Evolutionary conservation across 305 asterid species (phyloP), one percentile per base, ranked within the genome.

Genomic region (Solanum hybrid): DNA sequence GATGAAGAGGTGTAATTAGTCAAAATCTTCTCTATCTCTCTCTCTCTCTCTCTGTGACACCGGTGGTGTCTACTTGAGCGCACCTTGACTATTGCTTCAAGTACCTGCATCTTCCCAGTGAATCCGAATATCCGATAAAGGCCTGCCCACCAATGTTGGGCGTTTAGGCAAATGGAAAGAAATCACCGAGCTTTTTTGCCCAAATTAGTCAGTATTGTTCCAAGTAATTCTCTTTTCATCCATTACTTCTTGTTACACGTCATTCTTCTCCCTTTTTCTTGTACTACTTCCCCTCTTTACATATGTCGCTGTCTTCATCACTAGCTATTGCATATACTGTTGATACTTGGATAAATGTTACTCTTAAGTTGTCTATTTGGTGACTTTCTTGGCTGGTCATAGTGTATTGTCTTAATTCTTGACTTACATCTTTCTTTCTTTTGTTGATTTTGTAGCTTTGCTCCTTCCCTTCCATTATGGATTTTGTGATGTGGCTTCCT

Each of bases 401-500:
- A 27, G 17, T 42, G 9, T 42, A 42, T 82, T 82, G 87, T 82
- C 66, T 42, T 82, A 27, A 82, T 42, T 81, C 87, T 29, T 82
- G 72, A 24, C 38, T 42, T 82, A 15, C 71, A 27, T 82, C 32
- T 80, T 42, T 56, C 69, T 56, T 56, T 17, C 71, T 42, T 29
- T 42, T 19, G 72, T 82, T 29, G 26, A 29, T 82, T 82, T 82
- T 75, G 35, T 73, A 75, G 38, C 86, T 45, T 60, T 42, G 75
- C 22, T 40, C 88, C 45, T 79, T 78, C 36, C 56, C 56, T 35
- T 81, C 71, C 75, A 80, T 78, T 78, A 78, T 88, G 78, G 66
- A 35, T 34, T 80, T 60, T 51, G 73, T 26, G 32, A 45, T 42
- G 64, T 88, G 88, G 89, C 92, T 89, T 93, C 88, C 88, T 91